phyloP scores from a whole-genome alignment of 805 yeast species.

The Lipomyces yamadae region DNA sequence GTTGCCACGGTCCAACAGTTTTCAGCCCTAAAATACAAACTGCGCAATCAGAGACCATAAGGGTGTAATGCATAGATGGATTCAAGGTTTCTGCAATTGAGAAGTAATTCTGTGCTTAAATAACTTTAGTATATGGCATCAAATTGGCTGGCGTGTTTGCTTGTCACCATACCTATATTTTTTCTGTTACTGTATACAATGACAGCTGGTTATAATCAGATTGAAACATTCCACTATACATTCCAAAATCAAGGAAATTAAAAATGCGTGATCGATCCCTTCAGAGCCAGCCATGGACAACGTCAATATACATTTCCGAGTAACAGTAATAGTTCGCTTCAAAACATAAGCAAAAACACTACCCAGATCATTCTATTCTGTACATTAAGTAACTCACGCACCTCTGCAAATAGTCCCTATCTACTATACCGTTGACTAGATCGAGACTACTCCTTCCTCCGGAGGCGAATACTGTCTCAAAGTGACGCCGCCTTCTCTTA shows the following conservation, averaged over 20 bases:
- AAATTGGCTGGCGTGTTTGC: background rate
- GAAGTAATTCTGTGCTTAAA: background rate
- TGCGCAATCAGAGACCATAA: background rate
- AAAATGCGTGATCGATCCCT: background rate
- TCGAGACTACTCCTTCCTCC: constrained; percentile 39
- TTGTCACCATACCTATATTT: background rate
- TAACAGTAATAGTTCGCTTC: background rate
- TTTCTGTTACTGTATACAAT: background rate
- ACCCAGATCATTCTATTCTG: background rate
- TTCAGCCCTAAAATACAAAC: background rate
- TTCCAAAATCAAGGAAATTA: background rate
- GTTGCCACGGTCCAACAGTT: background rate
- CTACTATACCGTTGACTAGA: constrained; percentile 3
- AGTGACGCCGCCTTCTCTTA: constrained; percentile 72
- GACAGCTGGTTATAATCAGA: background rate
- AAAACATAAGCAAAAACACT: background rate
- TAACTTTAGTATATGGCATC: background rate
- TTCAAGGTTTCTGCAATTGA: background rate
- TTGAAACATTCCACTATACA: background rate
- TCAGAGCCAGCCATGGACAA: no score
- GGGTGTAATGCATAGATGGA: constrained; percentile 1
- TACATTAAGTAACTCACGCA: background rate
- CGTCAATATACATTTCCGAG: background rate
- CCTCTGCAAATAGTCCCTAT: no score
- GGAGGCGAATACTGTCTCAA: constrained; percentile 65